Evolutionary conservation across 257 asterid genomes (phyloP), one percentile per base, ranked within the genome.

Genomic region (Mitragyna speciosa): DNA sequence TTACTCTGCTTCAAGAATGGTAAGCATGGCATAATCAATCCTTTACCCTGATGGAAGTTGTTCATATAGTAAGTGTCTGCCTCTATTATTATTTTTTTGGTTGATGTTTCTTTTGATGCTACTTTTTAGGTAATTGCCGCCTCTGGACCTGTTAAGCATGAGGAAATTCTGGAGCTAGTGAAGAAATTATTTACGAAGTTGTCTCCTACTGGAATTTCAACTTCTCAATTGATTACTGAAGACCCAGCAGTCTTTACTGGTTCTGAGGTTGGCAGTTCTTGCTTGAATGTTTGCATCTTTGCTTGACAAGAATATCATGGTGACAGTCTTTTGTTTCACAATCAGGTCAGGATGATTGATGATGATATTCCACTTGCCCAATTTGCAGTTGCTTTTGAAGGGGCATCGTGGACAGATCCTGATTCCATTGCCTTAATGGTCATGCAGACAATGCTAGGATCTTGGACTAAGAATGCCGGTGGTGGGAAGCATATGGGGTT

Each of bases 401-500:
- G 98, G 83, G 94, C 96, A 22, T 89, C 98, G 9, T 94, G 98
- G 98, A 92, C 94, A 4, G 97, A 94, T 87, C 98, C 93, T 39
- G 97, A 92, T 90, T 88, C 97, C 64, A 82, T 94, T 86, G 89
- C 98, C 45, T 86, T 94, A 83, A 92, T 92, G 98, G 93, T 92
- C 69, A 94, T 94, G 91, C 97, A 94, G 75, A 82, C 96, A 0
- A 87, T 92, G 95, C 72, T 92, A 84, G 98, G 98, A 58, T 86
- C 97, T 63, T 94, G 98, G 97, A 88, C 84, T 65, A 94, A 91
- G 76, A 89, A 59, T 87, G 89, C 90, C 19, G 89, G 92, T 82
- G 94, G 97, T 3, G 98, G 96, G 78, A 91, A 91, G 87, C 95
- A 94, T 87, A 89, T 89, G 95, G 97, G 97, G 98, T 94, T 81